Evolutionary conservation across 345 rosid genomes (phyloP).

Genomic region (Erodium maritimum): DNA sequence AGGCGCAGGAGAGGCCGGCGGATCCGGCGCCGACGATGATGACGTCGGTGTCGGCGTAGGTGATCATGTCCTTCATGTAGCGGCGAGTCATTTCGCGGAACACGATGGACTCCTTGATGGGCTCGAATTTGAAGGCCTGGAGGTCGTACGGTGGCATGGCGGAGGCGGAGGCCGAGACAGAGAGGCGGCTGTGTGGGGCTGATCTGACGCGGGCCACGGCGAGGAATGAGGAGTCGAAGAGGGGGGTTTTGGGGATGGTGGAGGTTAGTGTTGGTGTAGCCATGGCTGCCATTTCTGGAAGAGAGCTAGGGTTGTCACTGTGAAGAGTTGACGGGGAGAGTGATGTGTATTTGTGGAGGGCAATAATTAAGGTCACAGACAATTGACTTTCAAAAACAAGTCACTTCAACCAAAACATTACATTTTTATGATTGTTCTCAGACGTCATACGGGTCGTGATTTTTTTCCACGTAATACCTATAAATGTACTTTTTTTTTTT

Average conservation of each 20-base stretch:
- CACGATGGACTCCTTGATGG: conserved; percentile 24
- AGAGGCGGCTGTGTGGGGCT: neutral
- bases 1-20: conserved; percentile 17
- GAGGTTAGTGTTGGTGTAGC: conserved; percentile 13
- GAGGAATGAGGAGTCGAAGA: conserved; percentile 20
- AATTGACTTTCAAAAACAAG: no score
- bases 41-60: conserved; percentile 26
- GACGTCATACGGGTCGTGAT: no score
- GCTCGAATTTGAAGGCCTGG: conserved; percentile 17
- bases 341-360: no score
- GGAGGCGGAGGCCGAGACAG: conserved; percentile 10
- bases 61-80: conserved; percentile 35
- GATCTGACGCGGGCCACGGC: conserved; percentile 7
- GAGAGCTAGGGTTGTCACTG: no score
- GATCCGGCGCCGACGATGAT: no score
- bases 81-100: conserved; percentile 22
- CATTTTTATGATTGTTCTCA: no score
- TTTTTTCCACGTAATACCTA: no score
- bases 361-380: no score
- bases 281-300: conserved; percentile 15
- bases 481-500: no score
- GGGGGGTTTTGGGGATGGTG: conserved; percentile 7
- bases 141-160: conserved; percentile 10
- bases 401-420: no score
- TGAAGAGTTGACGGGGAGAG: no score